phyloP scores from a whole-genome alignment of 441 rosid species.

The Pelargonium myrrhifolium region DNA sequence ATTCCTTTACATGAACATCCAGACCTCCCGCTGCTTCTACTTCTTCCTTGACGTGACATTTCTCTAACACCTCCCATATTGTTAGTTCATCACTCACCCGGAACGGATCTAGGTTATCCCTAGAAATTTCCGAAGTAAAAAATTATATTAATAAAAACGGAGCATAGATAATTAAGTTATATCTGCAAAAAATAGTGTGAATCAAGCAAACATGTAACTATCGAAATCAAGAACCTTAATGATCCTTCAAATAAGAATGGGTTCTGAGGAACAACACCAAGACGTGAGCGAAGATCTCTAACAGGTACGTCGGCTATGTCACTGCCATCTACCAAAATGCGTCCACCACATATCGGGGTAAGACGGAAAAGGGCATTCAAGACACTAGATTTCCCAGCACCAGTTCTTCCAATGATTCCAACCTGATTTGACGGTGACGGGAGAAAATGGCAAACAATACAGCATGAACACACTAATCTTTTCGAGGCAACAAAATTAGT shows the following conservation, averaged over 20 bases:
- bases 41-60: slow-evolving; percentile 77
- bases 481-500: slow-evolving; percentile 6
- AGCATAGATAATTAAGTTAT: not conserved
- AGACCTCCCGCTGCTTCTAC: slow-evolving; percentile 80
- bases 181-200: not conserved
- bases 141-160: not conserved
- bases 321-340: slow-evolving; percentile 67
- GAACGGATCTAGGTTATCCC: slow-evolving; percentile 89
- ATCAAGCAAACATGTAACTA: not conserved
- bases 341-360: slow-evolving; percentile 52
- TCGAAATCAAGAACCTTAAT: slow-evolving; percentile 38
- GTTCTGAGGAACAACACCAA: slow-evolving; percentile 92
- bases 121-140: slow-evolving; percentile 20
- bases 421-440: slow-evolving; percentile 38
- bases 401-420: slow-evolving; percentile 93
- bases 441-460: not conserved
- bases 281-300: slow-evolving; percentile 70
- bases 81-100: slow-evolving; percentile 40
- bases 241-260: slow-evolving; percentile 91
- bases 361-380: slow-evolving; percentile 92
- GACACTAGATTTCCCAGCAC: slow-evolving; percentile 92
- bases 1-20: slow-evolving; percentile 53
- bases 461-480: not conserved
- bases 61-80: slow-evolving; percentile 65
- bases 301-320: slow-evolving; percentile 56